These are phyloP conservation scores for Fraxinus quadrangulata DNA, from an alignment of 257 asterid genomes.

Conservation along the genomic window DNA sequence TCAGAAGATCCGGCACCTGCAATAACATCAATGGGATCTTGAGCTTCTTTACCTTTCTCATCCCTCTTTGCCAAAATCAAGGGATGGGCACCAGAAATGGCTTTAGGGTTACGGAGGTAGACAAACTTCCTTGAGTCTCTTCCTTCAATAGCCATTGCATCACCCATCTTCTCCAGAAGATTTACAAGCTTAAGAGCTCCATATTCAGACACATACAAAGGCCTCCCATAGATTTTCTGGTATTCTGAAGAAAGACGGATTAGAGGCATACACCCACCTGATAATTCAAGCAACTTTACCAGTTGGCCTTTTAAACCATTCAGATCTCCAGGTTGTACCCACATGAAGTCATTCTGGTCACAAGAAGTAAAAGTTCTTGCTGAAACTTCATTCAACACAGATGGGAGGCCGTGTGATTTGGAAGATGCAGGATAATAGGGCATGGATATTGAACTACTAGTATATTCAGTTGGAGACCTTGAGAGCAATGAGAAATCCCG, in stretches of 20 bases:
- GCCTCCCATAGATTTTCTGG: constrained; percentile 72
- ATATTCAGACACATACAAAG: constrained; percentile 72
- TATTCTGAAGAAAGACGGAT: constrained; percentile 70
- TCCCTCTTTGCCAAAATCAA: constrained; percentile 46
- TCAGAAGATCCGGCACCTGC: constrained; percentile 58
- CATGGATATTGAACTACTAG: constrained; percentile 34
- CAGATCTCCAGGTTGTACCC: constrained; percentile 90
- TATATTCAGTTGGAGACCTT: constrained; percentile 52
- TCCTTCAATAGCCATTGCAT: constrained; percentile 54
- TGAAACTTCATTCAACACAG: constrained; percentile 45
- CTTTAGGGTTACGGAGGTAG: constrained; percentile 44
- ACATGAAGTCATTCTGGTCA: constrained; percentile 47
- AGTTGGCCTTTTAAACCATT: constrained; percentile 79
- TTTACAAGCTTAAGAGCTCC: constrained; percentile 68
- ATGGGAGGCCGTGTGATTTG: constrained; percentile 47
- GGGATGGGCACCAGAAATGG: constrained; percentile 37
- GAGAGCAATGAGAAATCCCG: constrained; percentile 53
- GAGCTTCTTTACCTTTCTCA: constrained; percentile 50
- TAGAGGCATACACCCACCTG: constrained; percentile 71
- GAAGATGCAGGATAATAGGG: constrained; percentile 40
- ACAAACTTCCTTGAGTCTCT: constrained; percentile 60
- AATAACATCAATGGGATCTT: constrained; percentile 33
- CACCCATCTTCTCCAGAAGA: constrained; percentile 77
- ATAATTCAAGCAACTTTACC: constrained; percentile 67
- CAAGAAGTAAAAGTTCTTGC: constrained; percentile 32